Conservation (phyloP, 805 yeast species). For the Ogataea naganishii region DNA sequence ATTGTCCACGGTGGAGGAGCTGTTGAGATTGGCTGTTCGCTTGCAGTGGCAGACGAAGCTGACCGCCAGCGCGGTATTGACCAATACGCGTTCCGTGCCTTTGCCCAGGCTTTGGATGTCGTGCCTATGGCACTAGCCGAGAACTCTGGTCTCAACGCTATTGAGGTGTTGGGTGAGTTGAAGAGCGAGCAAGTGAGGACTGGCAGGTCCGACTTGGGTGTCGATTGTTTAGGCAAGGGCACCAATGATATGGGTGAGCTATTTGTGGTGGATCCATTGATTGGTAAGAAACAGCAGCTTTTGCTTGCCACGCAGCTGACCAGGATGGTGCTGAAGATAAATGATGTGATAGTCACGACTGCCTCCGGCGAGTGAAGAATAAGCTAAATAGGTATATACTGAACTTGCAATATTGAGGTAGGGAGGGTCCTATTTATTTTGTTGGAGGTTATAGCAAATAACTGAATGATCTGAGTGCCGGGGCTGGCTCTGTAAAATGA, state of each 20-base stretch:
- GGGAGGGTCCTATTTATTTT: too few relatives aligned
- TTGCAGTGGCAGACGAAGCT: slow-evolving; percentile 86
- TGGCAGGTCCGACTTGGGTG: slow-evolving; percentile 66
- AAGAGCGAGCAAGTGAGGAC: slow-evolving; percentile 81
- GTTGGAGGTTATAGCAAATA: too few relatives aligned
- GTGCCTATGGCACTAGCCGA: slow-evolving; percentile 95
- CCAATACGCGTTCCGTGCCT: slow-evolving; percentile 96
- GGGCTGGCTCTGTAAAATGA: too few relatives aligned
- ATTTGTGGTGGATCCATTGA: slow-evolving; percentile 93
- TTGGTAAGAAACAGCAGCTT: slow-evolving; percentile 95
- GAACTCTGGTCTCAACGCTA: slow-evolving; percentile 92
- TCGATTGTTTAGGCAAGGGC: slow-evolving; percentile 86
- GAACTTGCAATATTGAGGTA: too few relatives aligned
- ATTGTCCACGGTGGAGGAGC: slow-evolving; percentile 99
- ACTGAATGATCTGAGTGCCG: too few relatives aligned
- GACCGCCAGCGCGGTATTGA: slow-evolving; percentile 92
- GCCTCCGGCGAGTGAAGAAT: too few relatives aligned
- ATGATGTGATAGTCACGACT: slow-evolving; percentile 91
- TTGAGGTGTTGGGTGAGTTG: slow-evolving; percentile 76
- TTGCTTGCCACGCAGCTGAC: slow-evolving; percentile 94
- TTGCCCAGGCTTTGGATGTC: slow-evolving; percentile 81
- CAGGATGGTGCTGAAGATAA: slow-evolving; percentile 94
- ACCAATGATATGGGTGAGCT: slow-evolving; percentile 88
- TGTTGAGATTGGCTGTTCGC: slow-evolving; percentile 88
- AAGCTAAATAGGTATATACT: slow-evolving; percentile 40